Evolutionary conservation across 768 basidiomycete species (phyloP).

Genomic region (Suillus cothurnatus): DNA sequence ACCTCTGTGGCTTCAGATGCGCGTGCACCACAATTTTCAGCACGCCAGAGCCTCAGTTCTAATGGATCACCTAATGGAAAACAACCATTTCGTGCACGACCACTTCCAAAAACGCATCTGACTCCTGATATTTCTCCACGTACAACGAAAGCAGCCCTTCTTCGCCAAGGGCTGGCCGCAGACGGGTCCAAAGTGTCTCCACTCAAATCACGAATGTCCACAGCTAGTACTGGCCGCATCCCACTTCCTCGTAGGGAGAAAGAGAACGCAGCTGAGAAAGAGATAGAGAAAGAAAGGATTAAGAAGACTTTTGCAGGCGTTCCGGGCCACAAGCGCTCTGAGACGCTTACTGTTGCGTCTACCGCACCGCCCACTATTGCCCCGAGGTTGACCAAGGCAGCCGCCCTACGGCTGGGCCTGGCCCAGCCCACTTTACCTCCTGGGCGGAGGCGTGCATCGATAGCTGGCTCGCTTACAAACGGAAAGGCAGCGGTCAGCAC

Average conservation of each 20-base stretch:
- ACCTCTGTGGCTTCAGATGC: constrained; percentile 26
- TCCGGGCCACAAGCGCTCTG: constrained; percentile 78
- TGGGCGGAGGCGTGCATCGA: constrained; percentile 40
- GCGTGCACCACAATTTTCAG: constrained; percentile 24
- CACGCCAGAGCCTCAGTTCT: constrained; percentile 36
- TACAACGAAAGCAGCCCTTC: constrained; percentile 70
- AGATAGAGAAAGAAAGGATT: constrained; percentile 61
- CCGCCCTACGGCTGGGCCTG: constrained; percentile 65
- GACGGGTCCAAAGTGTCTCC: constrained; percentile 33
- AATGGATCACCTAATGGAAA: constrained; percentile 46
- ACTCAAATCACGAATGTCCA: constrained; percentile 31
- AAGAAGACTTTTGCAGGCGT: constrained; percentile 73
- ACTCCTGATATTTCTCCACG: constrained; percentile 77
- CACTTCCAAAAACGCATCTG: constrained; percentile 60
- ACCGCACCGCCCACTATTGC: constrained; percentile 72
- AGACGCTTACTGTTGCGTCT: constrained; percentile 70
- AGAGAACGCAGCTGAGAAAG: constrained; percentile 40
- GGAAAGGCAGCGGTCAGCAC: constrained; percentile 20
- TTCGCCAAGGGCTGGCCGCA: constrained; percentile 62
- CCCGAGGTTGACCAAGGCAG: constrained; percentile 77
- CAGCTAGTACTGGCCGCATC: constrained; percentile 36
- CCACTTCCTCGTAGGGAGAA: constrained; percentile 32
- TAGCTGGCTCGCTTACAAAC: constrained; percentile 25
- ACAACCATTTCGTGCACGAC: constrained; percentile 63
- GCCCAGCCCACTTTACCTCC: constrained; percentile 41